Conservation (phyloP, 2,329 filamentous ascomycete species). For the Blumeriella jaapii region DNA sequence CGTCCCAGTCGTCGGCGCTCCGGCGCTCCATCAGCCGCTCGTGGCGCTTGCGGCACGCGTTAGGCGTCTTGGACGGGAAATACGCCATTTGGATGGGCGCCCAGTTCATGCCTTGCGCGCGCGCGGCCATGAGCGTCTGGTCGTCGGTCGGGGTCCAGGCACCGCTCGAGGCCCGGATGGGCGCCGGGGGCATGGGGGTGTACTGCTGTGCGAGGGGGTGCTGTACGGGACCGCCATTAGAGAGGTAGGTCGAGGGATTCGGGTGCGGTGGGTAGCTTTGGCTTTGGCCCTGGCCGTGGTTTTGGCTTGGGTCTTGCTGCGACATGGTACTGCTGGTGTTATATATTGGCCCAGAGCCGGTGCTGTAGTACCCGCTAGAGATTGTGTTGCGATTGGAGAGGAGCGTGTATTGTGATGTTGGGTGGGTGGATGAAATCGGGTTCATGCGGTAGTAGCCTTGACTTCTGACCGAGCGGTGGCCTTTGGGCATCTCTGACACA, state of each 20-base stretch:
- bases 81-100: slow-evolving; percentile 63
- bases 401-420: slow-evolving; percentile 16
- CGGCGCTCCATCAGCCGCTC: slow-evolving; percentile 69
- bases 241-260: slow-evolving; percentile 9
- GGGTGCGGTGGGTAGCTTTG: no score
- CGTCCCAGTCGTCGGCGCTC: slow-evolving; percentile 55
- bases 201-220: slow-evolving; percentile 11
- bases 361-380: slow-evolving; percentile 6
- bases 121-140: slow-evolving; percentile 57
- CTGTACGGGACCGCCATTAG: slow-evolving; percentile 16
- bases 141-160: slow-evolving; percentile 70
- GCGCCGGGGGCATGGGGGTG: slow-evolving; percentile 8
- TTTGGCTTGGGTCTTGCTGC: slow-evolving; percentile 10
- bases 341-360: slow-evolving; percentile 2
- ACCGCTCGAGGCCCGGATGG: slow-evolving; percentile 43
- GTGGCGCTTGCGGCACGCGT: slow-evolving; percentile 77
- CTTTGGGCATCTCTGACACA: slow-evolving; percentile 22
- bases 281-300: no score
- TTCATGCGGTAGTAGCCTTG: slow-evolving; percentile 20
- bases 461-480: slow-evolving; percentile 15
- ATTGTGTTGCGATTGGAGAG: slow-evolving; percentile 9
- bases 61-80: slow-evolving; percentile 61
- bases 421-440: slow-evolving; percentile 15
- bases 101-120: slow-evolving; percentile 73
- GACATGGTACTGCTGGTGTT: slow-evolving; percentile 11